Evolutionary conservation across 202 grass and related monocot genomes (phyloP).

Genomic region (Schoenoplectus tabernaemontani): DNA sequence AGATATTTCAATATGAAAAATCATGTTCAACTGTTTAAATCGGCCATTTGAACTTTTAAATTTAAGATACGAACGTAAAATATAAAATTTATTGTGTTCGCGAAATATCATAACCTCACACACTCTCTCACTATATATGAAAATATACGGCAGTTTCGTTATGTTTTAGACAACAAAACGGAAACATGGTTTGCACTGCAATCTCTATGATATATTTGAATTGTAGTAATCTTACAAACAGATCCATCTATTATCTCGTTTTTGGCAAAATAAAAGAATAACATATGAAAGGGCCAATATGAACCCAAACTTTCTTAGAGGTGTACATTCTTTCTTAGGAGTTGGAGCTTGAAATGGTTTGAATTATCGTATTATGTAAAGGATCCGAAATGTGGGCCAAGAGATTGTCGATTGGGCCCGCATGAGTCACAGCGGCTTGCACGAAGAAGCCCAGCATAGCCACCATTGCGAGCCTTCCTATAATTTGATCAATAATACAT

Average conservation of each 20-base stretch:
- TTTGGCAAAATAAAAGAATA: not conserved
- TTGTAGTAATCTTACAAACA: not conserved
- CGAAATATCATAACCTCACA: no score
- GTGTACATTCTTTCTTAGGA: not conserved
- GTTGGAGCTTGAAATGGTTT: conserved; percentile 27
- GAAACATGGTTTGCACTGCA: not conserved
- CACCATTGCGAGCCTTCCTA: conserved; percentile 88
- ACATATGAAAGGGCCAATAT: not conserved
- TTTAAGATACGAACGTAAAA: no score
- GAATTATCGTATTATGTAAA: conserved; percentile 69
- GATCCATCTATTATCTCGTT: not conserved
- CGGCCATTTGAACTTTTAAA: no score
- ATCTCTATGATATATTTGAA: not conserved
- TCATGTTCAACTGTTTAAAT: no score
- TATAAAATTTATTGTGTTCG: no score
- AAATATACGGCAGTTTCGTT: no score
- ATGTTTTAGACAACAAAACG: not conserved
- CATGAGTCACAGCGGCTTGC: conserved; percentile 68
- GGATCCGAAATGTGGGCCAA: conserved; percentile 74
- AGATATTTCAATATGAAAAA: no score
- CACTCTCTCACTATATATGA: no score
- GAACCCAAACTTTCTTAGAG: not conserved
- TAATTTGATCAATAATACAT: not conserved
- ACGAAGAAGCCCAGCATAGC: conserved; percentile 84
- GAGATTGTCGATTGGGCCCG: conserved; percentile 76